Base-by-base conservation (phyloP, 2,329 filamentous ascomycete species). In the Zasmidium cellare region DNA sequence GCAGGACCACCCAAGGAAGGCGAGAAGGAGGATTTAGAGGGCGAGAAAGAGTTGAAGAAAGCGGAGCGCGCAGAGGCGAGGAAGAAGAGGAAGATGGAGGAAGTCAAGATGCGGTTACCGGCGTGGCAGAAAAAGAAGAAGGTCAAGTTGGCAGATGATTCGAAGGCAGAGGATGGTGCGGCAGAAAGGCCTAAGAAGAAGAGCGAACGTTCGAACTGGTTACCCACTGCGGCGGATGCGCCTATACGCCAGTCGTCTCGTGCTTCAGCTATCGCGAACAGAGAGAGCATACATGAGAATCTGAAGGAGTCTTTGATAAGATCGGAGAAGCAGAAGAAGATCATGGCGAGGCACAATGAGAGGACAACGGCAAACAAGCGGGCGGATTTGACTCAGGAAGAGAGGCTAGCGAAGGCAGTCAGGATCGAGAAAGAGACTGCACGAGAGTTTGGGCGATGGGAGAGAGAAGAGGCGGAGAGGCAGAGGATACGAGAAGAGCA, bases 401-500 rank as follows among this genome's bases (percentile, higher is more conserved):
- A 97, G 72, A 84, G 92, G 14, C 60, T 71, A 46, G 66, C 64
- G 31, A 67, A 64, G 58, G 69, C 68, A 25, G 64, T 60, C 46
- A 78, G 87, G 53, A 87, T 96, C 6, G 94, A 97, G 75, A 88
- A 89, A 74, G 82, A 87, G 67, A 99, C 74, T 84, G 88, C 66
- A n/a, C 65, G 96, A 91, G 80, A 97, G 89, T 74, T 77, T 96
- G 69, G 97, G 70, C 84, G 91, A 56, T 97, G 93, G 92, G 92
- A 97, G 74, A 89, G 91, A 73, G 90, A 91, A 6, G 94, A 99
- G 76, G 92, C 91, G 75, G 87, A 89, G 72, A 86, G 93, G 58
- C 89, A 92, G 65, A 91, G 93, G 67, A 90, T 96, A 70, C 84
- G 93, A 60, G 84, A 86, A 63, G 89, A 87, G 44, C 93, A 89